Percentiles rank a stretch among this genome's conserved stretches.
phyloP scores from a whole-genome alignment of 495 filamentous ascomycete species.

The Penicillium fimorum region DNA sequence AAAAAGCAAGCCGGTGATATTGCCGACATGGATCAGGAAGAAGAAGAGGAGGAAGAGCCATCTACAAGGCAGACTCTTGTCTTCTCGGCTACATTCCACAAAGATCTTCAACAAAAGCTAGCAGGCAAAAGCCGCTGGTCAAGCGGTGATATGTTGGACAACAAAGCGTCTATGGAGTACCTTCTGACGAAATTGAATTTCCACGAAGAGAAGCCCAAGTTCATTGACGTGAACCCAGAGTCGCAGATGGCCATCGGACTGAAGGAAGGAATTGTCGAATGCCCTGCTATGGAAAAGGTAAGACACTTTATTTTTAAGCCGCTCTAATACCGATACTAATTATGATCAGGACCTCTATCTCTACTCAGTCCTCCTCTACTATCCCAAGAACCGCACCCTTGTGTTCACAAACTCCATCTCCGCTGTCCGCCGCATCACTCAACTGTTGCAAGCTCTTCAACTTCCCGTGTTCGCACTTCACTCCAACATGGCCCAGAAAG shows the following conservation, averaged over 20 bases:
- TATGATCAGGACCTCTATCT: conserved; percentile 76
- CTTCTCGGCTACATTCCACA: conserved; percentile 95
- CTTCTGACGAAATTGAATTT: conserved; percentile 89
- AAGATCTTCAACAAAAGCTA: conserved; percentile 83
- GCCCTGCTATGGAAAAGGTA: conserved; percentile 88
- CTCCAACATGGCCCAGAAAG: conserved; percentile 94
- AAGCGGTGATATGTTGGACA: conserved; percentile 58
- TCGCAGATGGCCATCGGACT: conserved; percentile 82
- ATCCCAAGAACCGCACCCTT: conserved; percentile 74
- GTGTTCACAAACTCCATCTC: conserved; percentile 96
- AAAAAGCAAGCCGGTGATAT: conserved; percentile 42
- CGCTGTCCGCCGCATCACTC: conserved; percentile 81
- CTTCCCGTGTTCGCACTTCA: conserved; percentile 78
- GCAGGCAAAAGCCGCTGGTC: conserved; percentile 64
- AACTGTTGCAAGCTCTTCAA: conserved; percentile 79
- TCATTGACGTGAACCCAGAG: conserved; percentile 84
- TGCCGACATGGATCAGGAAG: conserved; percentile 39
- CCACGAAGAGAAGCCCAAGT: conserved; percentile 75
- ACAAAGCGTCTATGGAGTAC: conserved; percentile 86
- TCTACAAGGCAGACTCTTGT: conserved; percentile 71
- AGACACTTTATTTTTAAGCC: background rate
- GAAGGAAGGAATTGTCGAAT: conserved; percentile 89
- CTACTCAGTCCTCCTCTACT: conserved; percentile 80
- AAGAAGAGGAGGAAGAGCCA: conserved; percentile 26
- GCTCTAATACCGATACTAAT: conserved; percentile 7